These are phyloP conservation scores for Petunia hybrid DNA, from an alignment of 305 asterid genomes.

Conservation along the genomic window DNA sequence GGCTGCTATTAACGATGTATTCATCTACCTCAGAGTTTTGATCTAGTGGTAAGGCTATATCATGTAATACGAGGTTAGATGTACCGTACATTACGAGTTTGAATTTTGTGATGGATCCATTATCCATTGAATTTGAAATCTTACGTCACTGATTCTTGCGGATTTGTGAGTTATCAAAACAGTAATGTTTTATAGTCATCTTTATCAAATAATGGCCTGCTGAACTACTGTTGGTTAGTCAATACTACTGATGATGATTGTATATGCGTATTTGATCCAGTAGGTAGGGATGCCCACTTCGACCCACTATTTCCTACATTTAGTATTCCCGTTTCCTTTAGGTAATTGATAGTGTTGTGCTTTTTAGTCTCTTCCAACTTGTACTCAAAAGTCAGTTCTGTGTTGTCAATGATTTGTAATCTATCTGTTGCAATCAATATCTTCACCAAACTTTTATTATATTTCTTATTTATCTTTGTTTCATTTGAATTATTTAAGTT, in stretches of 20 bases:
- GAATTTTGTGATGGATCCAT: no score
- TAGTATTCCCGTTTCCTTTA: not conserved
- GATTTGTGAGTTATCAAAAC: no score
- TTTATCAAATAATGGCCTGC: not conserved
- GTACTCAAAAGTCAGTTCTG: not conserved
- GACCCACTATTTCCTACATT: slow-evolving; percentile 18
- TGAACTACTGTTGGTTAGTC: slow-evolving; percentile 17
- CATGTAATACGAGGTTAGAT: no score
- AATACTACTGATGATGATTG: not conserved
- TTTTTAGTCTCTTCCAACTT: slow-evolving; percentile 10
- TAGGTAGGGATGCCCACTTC: not conserved
- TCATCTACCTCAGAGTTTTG: no score
- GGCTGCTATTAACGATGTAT: no score
- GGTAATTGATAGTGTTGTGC: slow-evolving; percentile 9
- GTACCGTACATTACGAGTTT: no score
- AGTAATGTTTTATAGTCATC: not conserved
- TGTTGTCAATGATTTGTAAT: not conserved
- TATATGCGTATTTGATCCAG: not conserved
- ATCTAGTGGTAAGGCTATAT: no score
- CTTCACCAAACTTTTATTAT: slow-evolving; percentile 27
- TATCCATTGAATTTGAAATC: no score
- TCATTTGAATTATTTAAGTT: not conserved
- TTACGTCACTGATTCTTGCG: no score
- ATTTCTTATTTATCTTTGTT: slow-evolving; percentile 27
- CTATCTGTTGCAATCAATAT: slow-evolving; percentile 17